Conservation (phyloP, 495 filamentous ascomycete species). For the Pyronema domesticum region DNA sequence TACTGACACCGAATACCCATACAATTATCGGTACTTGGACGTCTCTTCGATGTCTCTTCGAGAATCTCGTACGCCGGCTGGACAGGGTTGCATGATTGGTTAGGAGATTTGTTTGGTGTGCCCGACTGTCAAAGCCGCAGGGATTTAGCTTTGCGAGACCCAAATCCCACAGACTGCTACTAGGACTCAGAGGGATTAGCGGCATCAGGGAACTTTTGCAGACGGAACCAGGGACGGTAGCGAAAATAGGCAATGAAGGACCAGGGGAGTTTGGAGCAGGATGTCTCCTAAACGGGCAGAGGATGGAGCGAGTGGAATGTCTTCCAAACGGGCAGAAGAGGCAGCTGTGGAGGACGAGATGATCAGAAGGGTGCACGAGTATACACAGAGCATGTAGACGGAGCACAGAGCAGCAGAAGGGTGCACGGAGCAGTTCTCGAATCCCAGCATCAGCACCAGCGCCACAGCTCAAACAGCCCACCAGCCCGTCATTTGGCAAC, state of each 20-base stretch:
- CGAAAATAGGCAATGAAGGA: too few relatives aligned
- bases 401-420: too few relatives aligned
- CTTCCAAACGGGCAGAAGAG: not conserved
- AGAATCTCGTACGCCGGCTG: not conserved
- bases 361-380: not conserved
- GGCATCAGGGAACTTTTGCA: too few relatives aligned
- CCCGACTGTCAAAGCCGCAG: too few relatives aligned
- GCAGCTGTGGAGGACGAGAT: not conserved
- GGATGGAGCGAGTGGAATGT: not conserved
- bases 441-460: not conserved
- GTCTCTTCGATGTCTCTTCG: not conserved
- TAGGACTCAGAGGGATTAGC: too few relatives aligned
- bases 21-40: too few relatives aligned
- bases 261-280: too few relatives aligned
- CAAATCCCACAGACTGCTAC: too few relatives aligned
- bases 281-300: not conserved
- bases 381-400: not conserved
- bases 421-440: too few relatives aligned
- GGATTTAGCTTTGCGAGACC: too few relatives aligned
- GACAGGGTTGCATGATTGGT: not conserved
- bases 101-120: not conserved
- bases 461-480: not conserved
- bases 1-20: too few relatives aligned
- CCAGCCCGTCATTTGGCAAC: not conserved
- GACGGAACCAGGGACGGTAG: too few relatives aligned